Conservation (phyloP, 2,329 filamentous ascomycete genomes). For the Chrysosporium queenslandicum region DNA sequence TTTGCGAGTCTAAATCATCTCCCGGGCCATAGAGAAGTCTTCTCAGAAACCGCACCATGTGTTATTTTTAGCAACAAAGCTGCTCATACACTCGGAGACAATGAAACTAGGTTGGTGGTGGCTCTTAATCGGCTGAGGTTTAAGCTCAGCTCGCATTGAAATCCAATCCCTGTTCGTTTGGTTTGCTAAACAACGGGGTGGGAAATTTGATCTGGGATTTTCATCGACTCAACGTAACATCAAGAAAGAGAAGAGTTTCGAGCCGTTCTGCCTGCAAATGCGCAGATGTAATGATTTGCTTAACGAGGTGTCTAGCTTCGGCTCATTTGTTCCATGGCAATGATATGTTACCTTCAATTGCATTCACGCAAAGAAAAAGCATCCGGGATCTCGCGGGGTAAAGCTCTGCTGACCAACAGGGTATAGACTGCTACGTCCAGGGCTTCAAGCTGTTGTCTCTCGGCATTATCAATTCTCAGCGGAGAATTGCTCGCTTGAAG, state of each 20-base stretch:
- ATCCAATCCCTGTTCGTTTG: neutral
- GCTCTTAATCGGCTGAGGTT: neutral
- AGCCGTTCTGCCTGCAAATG: too few relatives aligned
- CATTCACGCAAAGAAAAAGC: neutral
- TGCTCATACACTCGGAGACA: neutral
- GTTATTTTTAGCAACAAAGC: neutral
- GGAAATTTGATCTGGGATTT: neutral
- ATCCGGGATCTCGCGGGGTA: conserved; percentile 4
- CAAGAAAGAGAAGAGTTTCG: neutral
- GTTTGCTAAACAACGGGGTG: neutral
- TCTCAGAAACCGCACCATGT: too few relatives aligned
- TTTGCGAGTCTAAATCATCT: too few relatives aligned
- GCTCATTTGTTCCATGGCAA: neutral
- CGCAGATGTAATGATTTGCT: neutral
- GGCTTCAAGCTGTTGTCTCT: neutral
- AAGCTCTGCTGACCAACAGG: neutral
- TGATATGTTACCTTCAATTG: neutral
- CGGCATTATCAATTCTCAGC: neutral
- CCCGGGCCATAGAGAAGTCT: too few relatives aligned
- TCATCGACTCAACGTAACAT: neutral
- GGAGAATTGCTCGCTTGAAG: neutral
- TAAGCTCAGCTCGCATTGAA: neutral
- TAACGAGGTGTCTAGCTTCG: neutral
- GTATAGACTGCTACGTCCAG: neutral
- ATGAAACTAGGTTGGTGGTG: neutral